Conservation (phyloP, 441 rosid genomes). For the Syzygium syzygioides region DNA sequence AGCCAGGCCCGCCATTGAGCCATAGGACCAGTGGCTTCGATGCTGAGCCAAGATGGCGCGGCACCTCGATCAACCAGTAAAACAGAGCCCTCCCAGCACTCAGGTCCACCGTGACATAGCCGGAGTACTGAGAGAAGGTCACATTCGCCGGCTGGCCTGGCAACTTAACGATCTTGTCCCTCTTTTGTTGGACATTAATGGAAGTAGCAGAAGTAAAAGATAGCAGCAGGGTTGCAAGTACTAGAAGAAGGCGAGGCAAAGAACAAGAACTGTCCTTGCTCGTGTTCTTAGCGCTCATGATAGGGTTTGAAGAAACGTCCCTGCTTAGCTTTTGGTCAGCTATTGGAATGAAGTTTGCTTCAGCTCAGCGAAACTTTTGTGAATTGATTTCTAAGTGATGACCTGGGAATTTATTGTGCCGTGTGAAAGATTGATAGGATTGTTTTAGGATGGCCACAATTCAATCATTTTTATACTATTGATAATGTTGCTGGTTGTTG, state of each 20-base stretch:
- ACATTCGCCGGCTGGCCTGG: constrained; percentile 65
- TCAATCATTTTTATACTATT: not conserved
- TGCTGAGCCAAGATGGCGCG: constrained; percentile 16
- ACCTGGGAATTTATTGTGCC: not conserved
- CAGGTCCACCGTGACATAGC: constrained; percentile 56
- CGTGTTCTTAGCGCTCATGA: not conserved
- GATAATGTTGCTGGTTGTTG: not conserved
- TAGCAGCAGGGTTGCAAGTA: not conserved
- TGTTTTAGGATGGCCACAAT: not conserved
- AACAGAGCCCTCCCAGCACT: constrained; percentile 62
- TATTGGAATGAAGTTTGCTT: not conserved
- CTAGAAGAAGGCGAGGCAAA: not conserved
- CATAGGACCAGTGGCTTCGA: constrained; percentile 57
- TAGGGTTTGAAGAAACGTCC: not conserved
- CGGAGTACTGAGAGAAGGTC: constrained; percentile 65
- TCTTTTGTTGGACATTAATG: constrained; percentile 21
- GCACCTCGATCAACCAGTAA: constrained; percentile 60
- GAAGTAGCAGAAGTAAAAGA: not conserved
- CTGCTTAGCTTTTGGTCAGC: not conserved
- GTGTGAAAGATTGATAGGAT: not conserved
- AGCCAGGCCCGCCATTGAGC: constrained; percentile 88
- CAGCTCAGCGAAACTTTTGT: not conserved
- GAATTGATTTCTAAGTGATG: not conserved
- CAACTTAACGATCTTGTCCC: constrained; percentile 46
- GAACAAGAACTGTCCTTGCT: not conserved